These are phyloP conservation scores for Aspergillus nidulans DNA, from an alignment of 495 filamentous ascomycete genomes.

Conservation along the genomic window DNA sequence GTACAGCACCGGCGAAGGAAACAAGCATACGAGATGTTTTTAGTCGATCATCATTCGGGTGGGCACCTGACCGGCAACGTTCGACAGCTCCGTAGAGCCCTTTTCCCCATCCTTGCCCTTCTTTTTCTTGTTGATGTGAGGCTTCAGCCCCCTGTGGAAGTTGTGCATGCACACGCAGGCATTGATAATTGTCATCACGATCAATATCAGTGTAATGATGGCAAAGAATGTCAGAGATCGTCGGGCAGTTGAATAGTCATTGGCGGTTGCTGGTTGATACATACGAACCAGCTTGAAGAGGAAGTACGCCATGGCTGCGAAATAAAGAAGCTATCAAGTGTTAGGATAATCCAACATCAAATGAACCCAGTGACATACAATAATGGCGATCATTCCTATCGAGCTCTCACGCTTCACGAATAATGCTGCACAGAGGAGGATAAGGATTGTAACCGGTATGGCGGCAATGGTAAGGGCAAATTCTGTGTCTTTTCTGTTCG, in stretches of 20 bases:
- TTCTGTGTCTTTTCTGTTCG: constrained; percentile 61
- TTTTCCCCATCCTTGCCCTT: constrained; percentile 63
- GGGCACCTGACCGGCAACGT: constrained; percentile 43
- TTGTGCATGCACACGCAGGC: constrained; percentile 83
- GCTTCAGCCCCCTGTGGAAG: constrained; percentile 87
- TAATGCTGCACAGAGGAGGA: constrained; percentile 78
- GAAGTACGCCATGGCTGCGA: constrained; percentile 90
- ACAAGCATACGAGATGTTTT: constrained; percentile 12
- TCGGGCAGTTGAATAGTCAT: constrained; percentile 66
- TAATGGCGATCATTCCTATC: constrained; percentile 70
- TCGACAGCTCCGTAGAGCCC: constrained; percentile 68
- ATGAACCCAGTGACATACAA: constrained; percentile 44
- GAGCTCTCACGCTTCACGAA: constrained; percentile 79
- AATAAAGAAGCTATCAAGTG: constrained; percentile 62
- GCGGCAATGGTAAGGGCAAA: constrained; percentile 83
- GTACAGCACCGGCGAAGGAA: background rate
- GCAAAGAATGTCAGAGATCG: constrained; percentile 87
- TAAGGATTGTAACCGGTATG: constrained; percentile 82
- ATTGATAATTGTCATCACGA: constrained; percentile 84
- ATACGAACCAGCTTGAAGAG: constrained; percentile 97
- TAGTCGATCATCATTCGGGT: constrained; percentile 89
- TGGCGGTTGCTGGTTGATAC: constrained; percentile 57
- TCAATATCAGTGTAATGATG: constrained; percentile 82
- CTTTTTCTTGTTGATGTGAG: constrained; percentile 68
- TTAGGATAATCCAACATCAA: constrained; percentile 9